phyloP scores from a whole-genome alignment of 169 alveolate genomes.

The Eimeria sp. region DNA sequence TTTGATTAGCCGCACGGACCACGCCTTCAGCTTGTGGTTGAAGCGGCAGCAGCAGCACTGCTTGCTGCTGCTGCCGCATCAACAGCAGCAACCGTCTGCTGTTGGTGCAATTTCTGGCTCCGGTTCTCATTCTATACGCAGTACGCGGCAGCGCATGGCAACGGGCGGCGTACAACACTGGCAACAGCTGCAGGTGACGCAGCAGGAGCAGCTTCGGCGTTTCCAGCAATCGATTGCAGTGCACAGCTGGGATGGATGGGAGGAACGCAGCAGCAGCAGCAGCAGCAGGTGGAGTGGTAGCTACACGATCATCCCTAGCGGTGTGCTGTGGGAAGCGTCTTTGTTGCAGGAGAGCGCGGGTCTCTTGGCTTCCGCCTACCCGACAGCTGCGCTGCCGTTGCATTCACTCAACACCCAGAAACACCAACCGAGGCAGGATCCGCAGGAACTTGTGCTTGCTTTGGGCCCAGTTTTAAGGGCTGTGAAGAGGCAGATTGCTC shows the following conservation, averaged over 20 bases:
- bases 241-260: neutral
- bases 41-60: constrained; percentile 33
- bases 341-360: constrained; percentile 31
- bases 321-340: constrained; percentile 41
- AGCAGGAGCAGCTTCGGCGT: constrained; percentile 22
- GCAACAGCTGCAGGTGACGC: neutral
- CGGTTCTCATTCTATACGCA: neutral
- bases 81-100: constrained; percentile 30
- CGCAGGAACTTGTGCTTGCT: constrained; percentile 19
- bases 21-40: constrained; percentile 45
- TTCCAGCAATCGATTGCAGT: neutral
- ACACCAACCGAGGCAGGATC: neutral
- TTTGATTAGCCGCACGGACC: constrained; percentile 31
- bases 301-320: neutral
- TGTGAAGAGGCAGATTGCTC: constrained; percentile 23
- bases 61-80: neutral
- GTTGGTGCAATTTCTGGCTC: neutral
- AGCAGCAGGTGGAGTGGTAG: constrained; percentile 15
- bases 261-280: neutral
- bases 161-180: neutral
- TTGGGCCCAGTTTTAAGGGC: neutral
- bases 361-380: constrained; percentile 36
- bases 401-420: neutral
- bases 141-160: neutral
- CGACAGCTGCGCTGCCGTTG: neutral